Conservation (phyloP, 345 rosid species). For the Rhodamnia argentea region DNA sequence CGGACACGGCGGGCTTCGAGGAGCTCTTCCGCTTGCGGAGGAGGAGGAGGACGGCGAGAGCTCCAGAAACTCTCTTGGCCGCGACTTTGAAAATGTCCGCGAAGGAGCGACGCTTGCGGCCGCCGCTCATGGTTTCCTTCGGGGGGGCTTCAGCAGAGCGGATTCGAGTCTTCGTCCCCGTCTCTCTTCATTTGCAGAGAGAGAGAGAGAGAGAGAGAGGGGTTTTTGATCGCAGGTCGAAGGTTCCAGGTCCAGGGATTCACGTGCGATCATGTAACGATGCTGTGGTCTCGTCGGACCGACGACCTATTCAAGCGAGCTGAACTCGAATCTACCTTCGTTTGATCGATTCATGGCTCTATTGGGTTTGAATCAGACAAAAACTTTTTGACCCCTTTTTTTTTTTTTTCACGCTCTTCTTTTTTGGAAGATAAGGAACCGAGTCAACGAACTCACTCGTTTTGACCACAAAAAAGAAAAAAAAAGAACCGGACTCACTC, state of each 20-base stretch:
- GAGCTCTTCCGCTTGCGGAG: conserved; percentile 10
- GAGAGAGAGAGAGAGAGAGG: too few relatives aligned
- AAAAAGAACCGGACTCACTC: too few relatives aligned
- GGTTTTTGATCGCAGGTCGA: too few relatives aligned
- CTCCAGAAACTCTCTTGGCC: conserved; percentile 35
- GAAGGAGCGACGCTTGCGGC: neutral
- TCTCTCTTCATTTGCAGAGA: neutral
- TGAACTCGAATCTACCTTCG: neutral
- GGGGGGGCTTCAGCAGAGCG: neutral
- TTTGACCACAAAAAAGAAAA: too few relatives aligned
- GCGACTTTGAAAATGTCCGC: conserved; percentile 1
- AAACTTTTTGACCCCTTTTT: neutral
- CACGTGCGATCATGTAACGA: neutral
- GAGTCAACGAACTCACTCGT: too few relatives aligned
- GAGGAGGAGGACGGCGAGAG: conserved; percentile 21
- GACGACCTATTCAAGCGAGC: neutral
- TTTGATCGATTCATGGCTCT: neutral
- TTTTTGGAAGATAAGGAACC: too few relatives aligned
- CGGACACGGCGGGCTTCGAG: neutral
- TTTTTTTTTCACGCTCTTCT: neutral
- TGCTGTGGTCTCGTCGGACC: neutral
- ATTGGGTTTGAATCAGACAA: neutral
- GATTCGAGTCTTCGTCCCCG: neutral
- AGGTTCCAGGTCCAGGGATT: neutral
- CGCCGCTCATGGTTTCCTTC: neutral